Base-by-base conservation (phyloP, 192 early-diverging fungal species). In the Pilaira anomala region DNA sequence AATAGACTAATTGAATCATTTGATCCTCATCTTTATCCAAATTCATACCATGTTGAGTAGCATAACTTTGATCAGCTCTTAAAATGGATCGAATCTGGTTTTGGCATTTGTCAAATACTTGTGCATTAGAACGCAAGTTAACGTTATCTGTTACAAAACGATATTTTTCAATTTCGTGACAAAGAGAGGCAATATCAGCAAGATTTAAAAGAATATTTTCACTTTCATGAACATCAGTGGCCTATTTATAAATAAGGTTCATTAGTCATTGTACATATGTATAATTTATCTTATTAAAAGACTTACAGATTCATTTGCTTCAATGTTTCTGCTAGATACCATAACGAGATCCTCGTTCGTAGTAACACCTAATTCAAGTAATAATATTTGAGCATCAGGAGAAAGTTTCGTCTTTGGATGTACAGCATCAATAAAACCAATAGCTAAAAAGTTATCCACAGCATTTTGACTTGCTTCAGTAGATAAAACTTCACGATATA, bases 21-120 rank as follows among this genome's bases (percentile, higher is more conserved):
- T 75, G 66, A 42, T 75, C 73, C 13, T 75, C 73, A 28, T 71
- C 68, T 13, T 62, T 52, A 5, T 60, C 57, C 6, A 76, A 46
- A 24, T 62, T 30, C 64, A 71, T 65, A 13, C 65, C 68, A 40
- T 70, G 68, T 26, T 76, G 68, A 7, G 41, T 39, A 25, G 74
- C 68, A 58, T 76, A 71, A 18, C 68, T 71, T 40, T 71, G 25
- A 48, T 76, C 68, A 3, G 68, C 56, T 29, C 65, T 63, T 9
- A 76, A 46, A 28, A 76, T 76, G 14, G 65, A 67, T 12, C 68
- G 65, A 39, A 76, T 71, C 24, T 76, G 74, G n/a, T 71, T 66
- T 22, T 67, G 74, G 44, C 74, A 76, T 39, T 76, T 76, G 7
- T 64, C 60, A 55, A 76, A 76, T 13, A 76, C 68, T 36, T 76